These are phyloP conservation scores for Serendipita sp. DNA, from an alignment of 768 basidiomycete species.

Conservation along the genomic window DNA sequence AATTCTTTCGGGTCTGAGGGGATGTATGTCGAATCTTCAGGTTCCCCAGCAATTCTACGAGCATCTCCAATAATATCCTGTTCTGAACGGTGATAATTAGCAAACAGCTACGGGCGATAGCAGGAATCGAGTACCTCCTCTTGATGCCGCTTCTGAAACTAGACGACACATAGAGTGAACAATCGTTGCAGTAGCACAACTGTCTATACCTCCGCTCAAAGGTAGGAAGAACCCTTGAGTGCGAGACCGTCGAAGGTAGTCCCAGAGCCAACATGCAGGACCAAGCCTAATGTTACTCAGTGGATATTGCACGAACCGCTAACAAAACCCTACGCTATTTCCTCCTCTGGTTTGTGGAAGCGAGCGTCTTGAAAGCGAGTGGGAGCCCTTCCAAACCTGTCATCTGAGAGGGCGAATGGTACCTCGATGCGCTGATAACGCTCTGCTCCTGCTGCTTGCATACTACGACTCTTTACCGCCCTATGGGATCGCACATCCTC, in stretches of 20 bases:
- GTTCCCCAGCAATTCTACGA: conserved; percentile 69
- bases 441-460: conserved; percentile 69
- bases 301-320: neutral
- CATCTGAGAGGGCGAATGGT: conserved; percentile 59
- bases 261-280: conserved; percentile 99
- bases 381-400: conserved; percentile 43
- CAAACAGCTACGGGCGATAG: neutral
- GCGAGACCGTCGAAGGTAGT: conserved; percentile 85
- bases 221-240: conserved; percentile 93
- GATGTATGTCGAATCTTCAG: conserved; percentile 57
- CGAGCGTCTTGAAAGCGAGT: conserved; percentile 32
- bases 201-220: conserved; percentile 90
- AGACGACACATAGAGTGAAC: conserved; percentile 93
- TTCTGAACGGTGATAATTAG: conserved; percentile 26
- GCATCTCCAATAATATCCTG: conserved; percentile 82
- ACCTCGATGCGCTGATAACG: conserved; percentile 72
- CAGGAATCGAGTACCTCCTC: conserved; percentile 38
- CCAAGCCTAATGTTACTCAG: conserved; percentile 45
- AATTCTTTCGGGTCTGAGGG: conserved; percentile 83
- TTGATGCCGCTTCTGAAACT: conserved; percentile 59
- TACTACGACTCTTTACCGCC: conserved; percentile 63
- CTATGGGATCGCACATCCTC: conserved; percentile 89
- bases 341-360: conserved; percentile 85
- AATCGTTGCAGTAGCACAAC: conserved; percentile 91
- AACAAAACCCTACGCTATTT: conserved; percentile 74